A percentile compares a stretch with the other conserved stretches of the same genome.
Evolutionary conservation across 805 yeast species (phyloP).

Genomic region (Monosporozyma solicola): DNA sequence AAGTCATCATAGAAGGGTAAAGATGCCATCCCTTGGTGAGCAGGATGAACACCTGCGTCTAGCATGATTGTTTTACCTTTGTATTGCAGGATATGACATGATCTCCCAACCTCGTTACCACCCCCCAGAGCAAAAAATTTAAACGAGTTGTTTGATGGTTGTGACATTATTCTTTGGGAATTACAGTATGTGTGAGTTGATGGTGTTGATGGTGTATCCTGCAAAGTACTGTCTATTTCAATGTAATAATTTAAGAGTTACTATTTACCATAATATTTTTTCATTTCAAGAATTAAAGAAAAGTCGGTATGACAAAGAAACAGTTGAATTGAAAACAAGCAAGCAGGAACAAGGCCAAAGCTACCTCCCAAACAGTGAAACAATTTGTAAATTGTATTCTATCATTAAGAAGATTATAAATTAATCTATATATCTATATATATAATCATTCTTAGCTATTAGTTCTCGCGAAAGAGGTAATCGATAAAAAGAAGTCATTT

Average conservation of each 20-base stretch:
- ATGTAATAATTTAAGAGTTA: background rate
- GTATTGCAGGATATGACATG: slow-evolving; percentile 86
- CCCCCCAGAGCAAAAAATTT: slow-evolving; percentile 90
- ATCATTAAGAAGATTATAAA: background rate
- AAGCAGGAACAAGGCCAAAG: background rate
- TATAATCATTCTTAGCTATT: background rate
- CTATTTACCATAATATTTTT: background rate
- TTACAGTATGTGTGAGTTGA: background rate
- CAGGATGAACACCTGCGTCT: slow-evolving; percentile 98
- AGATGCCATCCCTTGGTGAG: slow-evolving; percentile 78
- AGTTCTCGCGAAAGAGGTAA: background rate
- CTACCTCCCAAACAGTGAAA: background rate
- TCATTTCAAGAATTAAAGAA: background rate
- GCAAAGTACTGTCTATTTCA: background rate
- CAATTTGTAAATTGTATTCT: background rate
- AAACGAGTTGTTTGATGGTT: slow-evolving; percentile 31
- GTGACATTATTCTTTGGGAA: slow-evolving; percentile 5
- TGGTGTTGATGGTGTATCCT: background rate
- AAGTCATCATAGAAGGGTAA: slow-evolving; percentile 94
- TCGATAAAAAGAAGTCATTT: background rate
- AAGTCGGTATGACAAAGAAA: background rate
- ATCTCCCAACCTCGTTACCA: slow-evolving; percentile 96
- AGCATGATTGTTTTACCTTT: slow-evolving; percentile 93
- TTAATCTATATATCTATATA: background rate
- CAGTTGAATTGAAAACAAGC: background rate